Percentiles rank a stretch among this genome's conserved stretches.
These are phyloP conservation scores for Sodiomyces alkalinus DNA, from an alignment of 2,329 filamentous ascomycete species.

Conservation along the genomic window DNA sequence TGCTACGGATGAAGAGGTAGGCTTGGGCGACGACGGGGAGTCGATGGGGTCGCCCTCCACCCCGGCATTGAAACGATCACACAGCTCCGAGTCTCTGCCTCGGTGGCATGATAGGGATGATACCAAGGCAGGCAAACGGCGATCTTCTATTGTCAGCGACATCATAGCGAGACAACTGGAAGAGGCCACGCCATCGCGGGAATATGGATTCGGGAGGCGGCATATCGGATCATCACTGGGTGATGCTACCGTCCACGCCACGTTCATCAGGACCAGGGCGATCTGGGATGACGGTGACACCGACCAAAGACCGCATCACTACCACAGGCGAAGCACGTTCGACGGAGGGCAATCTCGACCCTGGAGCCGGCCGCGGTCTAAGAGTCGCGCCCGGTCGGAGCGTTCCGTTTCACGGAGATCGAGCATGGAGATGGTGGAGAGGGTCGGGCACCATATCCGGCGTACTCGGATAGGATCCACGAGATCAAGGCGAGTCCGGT, in stretches of 20 bases:
- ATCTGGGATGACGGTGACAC: background rate
- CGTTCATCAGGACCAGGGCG: background rate
- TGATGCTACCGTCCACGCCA: background rate
- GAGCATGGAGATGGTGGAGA: conserved; percentile 1
- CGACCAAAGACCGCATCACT: no score
- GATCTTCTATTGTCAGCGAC: background rate
- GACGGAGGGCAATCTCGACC: no score
- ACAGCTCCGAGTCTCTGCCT: no score
- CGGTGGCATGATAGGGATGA: no score
- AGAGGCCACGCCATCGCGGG: no score
- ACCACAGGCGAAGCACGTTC: no score
- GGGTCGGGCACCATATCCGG: background rate
- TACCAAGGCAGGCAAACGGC: no score
- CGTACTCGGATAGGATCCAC: background rate
- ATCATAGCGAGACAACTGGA: background rate
- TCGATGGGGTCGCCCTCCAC: no score
- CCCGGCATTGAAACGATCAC: no score
- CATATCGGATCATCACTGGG: background rate
- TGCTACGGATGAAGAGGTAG: conserved; percentile 5
- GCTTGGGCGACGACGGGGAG: no score
- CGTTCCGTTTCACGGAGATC: background rate
- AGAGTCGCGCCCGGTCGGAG: background rate
- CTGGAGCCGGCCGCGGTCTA: background rate
- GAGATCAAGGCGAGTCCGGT: background rate
- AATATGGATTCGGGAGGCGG: no score